These are phyloP conservation scores for Phycomyces nitens DNA, from an alignment of 192 early-diverging fungal genomes.

Conservation along the genomic window DNA sequence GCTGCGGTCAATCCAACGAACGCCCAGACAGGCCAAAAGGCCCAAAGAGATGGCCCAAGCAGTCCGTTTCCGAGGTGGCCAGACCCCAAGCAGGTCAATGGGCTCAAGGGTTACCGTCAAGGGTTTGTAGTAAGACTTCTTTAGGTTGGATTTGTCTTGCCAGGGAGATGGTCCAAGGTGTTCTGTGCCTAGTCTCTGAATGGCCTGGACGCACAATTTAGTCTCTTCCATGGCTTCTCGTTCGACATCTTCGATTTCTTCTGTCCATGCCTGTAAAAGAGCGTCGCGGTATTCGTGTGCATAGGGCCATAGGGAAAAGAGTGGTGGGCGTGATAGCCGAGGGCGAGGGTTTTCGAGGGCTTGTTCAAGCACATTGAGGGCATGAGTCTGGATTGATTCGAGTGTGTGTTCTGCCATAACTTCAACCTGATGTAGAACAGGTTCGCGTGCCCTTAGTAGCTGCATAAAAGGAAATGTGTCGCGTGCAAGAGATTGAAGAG, in stretches of 20 bases:
- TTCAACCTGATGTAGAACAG: constrained; percentile 58
- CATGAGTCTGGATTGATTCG: constrained; percentile 15
- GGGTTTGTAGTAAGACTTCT: too few relatives aligned
- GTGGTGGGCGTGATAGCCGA: constrained; percentile 72
- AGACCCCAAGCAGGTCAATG: too few relatives aligned
- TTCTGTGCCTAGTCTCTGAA: constrained; percentile 36
- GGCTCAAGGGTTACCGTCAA: too few relatives aligned
- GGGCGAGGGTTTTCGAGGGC: constrained; percentile 68
- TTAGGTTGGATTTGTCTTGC: not conserved
- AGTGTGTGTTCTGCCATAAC: constrained; percentile 32
- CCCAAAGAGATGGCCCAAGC: too few relatives aligned
- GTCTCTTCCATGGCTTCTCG: constrained; percentile 47
- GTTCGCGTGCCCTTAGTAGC: constrained; percentile 66
- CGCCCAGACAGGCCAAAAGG: too few relatives aligned
- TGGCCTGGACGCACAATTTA: constrained; percentile 31
- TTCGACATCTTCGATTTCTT: constrained; percentile 63
- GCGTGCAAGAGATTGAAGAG: constrained; percentile 54
- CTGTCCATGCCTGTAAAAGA: constrained; percentile 57
- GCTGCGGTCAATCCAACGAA: constrained; percentile 52
- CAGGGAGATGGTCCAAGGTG: constrained; percentile 20
- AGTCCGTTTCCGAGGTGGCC: too few relatives aligned
- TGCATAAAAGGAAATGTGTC: constrained; percentile 67
- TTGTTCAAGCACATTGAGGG: constrained; percentile 36
- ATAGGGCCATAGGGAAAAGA: constrained; percentile 83
- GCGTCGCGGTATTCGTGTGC: constrained; percentile 71